Percentiles rank a stretch among this genome's conserved stretches.
Evolutionary conservation across 2,329 filamentous ascomycete genomes (phyloP).

Genomic region (Ophiostoma populinum): DNA sequence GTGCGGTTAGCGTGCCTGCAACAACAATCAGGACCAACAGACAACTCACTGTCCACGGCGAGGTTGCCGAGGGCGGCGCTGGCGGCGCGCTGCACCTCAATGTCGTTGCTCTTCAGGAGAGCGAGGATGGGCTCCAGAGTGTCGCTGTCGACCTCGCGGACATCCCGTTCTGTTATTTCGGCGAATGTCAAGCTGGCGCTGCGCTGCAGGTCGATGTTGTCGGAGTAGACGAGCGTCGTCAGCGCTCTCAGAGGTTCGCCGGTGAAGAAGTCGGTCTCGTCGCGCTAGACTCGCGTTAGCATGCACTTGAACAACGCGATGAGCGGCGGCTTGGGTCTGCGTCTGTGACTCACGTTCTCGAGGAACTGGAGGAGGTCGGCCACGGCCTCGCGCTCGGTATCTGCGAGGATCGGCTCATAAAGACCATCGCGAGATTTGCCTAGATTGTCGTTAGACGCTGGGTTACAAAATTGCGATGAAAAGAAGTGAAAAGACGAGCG

Average conservation of each 20-base stretch:
- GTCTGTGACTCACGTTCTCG: slow-evolving; percentile 78
- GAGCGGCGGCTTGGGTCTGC: too few species aligned
- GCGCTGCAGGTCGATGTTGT: slow-evolving; percentile 94
- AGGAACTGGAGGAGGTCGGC: slow-evolving; percentile 89
- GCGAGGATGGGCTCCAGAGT: slow-evolving; percentile 93
- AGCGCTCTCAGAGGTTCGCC: slow-evolving; percentile 86
- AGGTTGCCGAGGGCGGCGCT: slow-evolving; percentile 92
- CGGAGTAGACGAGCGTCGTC: slow-evolving; percentile 92
- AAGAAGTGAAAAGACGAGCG: not conserved
- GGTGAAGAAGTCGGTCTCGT: slow-evolving; percentile 95
- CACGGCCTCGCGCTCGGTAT: slow-evolving; percentile 92
- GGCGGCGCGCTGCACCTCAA: slow-evolving; percentile 91
- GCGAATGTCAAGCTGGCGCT: slow-evolving; percentile 97
- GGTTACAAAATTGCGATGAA: too few species aligned
- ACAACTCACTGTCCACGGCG: slow-evolving; percentile 75
- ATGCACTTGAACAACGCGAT: too few species aligned
- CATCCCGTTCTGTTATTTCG: slow-evolving; percentile 97
- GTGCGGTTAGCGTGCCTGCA: too few species aligned
- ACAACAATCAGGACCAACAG: not conserved
- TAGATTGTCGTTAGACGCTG: slow-evolving; percentile 16
- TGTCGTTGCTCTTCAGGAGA: slow-evolving; percentile 84
- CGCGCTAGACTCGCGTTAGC: slow-evolving; percentile 43
- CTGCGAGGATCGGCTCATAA: slow-evolving; percentile 76
- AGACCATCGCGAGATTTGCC: slow-evolving; percentile 65
- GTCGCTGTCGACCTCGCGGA: slow-evolving; percentile 84